phyloP scores from a whole-genome alignment of 1,139 yeast species.

The Sugiyamaella sp. region DNA sequence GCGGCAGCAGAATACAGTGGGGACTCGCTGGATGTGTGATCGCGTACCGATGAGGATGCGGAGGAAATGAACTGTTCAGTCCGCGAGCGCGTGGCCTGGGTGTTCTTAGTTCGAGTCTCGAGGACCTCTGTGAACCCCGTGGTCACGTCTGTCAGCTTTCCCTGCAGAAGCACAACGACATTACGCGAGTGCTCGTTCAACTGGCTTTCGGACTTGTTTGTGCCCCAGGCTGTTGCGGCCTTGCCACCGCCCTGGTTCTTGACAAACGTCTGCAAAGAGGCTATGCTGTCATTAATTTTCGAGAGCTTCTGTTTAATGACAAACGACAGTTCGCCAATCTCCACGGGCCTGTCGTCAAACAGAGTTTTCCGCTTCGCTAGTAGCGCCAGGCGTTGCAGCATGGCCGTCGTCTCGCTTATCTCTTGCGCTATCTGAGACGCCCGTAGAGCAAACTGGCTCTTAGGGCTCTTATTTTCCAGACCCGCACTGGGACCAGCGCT shows the following conservation, averaged over 20 bases:
- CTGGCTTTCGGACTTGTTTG: slow-evolving; percentile 56
- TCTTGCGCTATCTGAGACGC: slow-evolving; percentile 89
- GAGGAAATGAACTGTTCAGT: slow-evolving; percentile 79
- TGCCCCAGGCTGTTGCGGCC: slow-evolving; percentile 31
- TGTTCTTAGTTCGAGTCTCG: slow-evolving; percentile 83
- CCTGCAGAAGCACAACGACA: slow-evolving; percentile 82
- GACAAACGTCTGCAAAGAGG: slow-evolving; percentile 58
- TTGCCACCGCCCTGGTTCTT: slow-evolving; percentile 24
- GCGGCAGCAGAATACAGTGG: slow-evolving; percentile 32
- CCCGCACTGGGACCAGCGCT: slow-evolving; percentile 29
- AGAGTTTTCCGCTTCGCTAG: slow-evolving; percentile 90
- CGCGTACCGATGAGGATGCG: slow-evolving; percentile 44
- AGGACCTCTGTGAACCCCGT: slow-evolving; percentile 89
- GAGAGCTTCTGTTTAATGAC: slow-evolving; percentile 93
- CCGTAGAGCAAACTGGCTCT: slow-evolving; percentile 71
- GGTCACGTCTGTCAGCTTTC: slow-evolving; percentile 87
- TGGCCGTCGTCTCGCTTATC: slow-evolving; percentile 83
- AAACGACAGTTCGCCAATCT: slow-evolving; percentile 88
- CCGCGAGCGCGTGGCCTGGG: slow-evolving; percentile 76
- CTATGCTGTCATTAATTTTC: slow-evolving; percentile 76
- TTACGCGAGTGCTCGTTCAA: slow-evolving; percentile 75
- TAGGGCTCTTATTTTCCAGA: slow-evolving; percentile 33
- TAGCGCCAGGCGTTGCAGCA: slow-evolving; percentile 75
- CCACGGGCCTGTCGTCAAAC: slow-evolving; percentile 92
- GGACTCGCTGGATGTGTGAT: slow-evolving; percentile 28